Evolutionary conservation across 108 stramenopile genomes (phyloP), one percentile per base, ranked within the genome.

Genomic region (Nannochloropsis salina): DNA sequence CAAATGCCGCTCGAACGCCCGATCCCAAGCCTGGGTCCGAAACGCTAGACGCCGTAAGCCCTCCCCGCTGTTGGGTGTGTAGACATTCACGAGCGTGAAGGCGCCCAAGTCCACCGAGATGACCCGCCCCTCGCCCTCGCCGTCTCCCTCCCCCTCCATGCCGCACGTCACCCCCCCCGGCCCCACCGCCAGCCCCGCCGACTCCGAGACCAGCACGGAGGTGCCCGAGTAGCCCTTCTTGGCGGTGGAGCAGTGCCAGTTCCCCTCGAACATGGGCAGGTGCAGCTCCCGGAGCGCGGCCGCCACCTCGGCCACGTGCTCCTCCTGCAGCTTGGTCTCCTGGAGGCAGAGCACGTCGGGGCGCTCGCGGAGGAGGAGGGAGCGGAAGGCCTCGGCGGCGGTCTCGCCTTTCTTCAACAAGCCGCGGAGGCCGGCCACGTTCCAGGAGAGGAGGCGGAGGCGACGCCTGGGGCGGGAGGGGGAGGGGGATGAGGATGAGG

Each of bases 211-310:
- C 4, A 88, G 82, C 41, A 88, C 41, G 9, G 88, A 85, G 20
- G 88, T 89, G 43, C 88, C 88, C 10, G 88, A 45, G 85, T 89
- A 89, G 15, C 88, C 88, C 42, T 88, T 85, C 85, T 87, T 89
- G 42, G 88, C 88, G 42, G 22, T 80, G 80, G 74, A 80, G 41
- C 81, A 85, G 42, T 81, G 43, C 85, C 85, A 74, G 9, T 74
- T 22, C 22, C 42, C 80, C 3, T 41, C n/a, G 22, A 8, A 51
- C 18, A 15, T 15, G 44, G 45, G 84, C 40, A 84, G 31, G 22
- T 42, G 42, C 18, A 41, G 22, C 20, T 12, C 41, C 20, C 42
- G 42, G 4, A 82, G 8, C 15, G 42, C 42, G 31, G 82, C 42
- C 15, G 15, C 2, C 15, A 42, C 42, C 18, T 42, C 41, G 22